Evolutionary conservation across 23 red algal species (phyloP), one percentile per base, ranked within the genome.

Genomic region (Gracilaria domingensis): DNA sequence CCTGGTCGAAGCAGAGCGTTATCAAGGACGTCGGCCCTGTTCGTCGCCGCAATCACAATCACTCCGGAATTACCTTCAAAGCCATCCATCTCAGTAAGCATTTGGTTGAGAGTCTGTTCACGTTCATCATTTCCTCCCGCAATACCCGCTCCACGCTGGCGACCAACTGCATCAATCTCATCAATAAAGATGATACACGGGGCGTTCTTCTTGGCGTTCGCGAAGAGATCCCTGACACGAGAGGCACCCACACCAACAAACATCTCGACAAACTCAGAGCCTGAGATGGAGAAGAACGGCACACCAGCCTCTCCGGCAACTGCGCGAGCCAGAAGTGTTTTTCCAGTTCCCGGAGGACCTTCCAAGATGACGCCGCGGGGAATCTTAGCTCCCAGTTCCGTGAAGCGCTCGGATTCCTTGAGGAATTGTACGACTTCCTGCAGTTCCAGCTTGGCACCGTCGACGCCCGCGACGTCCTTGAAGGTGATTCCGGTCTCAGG

Each of bases 251-350:
- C 97, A 74, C 97, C 97, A 30, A 99, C 95, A 67, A 99, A 99
- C 97, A 99, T 99, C 42, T 99, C 97, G n/a, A 99, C 97, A 96
- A 99, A 99, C 90, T 99, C 97, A 58, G 97, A 99, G 14, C 97
- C 97, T 14, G 97, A 91, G 62, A 99, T 99, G 47, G 94, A 96
- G 80, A 99, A 99, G 76, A 99, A 99, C 14, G 97, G 97, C 6
- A 99, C 97, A 60, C 97, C 97, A 23, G 97, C 97, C 79, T 99
- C 97, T 58, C 97, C 97, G 11, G 97, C 97, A 35, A 99, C 97
- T 25, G 97, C 97, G 17, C 97, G 92, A 24, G 97, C 97, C 8
- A 99, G 91, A 67, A 99, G 86, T 4, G 97, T 99, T 82, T 99
- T 99, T 65, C 97, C 97, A 50, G 97, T 99, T 9, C 97, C 97